Conservation (phyloP, 495 filamentous ascomycete genomes). For the Podospora didyma region DNA sequence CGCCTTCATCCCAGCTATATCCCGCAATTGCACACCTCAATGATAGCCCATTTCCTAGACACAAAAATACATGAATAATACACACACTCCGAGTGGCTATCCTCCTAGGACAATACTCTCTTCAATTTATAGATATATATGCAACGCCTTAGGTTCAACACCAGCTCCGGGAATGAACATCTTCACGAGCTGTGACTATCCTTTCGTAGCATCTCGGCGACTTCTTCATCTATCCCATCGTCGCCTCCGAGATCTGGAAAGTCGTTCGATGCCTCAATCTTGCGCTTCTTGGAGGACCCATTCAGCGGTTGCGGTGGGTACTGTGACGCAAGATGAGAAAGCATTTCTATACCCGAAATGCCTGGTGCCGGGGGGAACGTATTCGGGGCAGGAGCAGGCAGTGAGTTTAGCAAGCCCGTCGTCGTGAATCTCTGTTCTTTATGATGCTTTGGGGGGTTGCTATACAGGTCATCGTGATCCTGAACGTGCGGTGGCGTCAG, state of each 20-base stretch:
- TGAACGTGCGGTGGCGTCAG: conserved; percentile 65
- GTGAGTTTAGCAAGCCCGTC: not conserved
- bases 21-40: too few relatives aligned
- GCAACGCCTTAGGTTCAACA: too few relatives aligned
- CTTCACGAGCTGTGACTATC: conserved; percentile 24
- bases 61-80: too few relatives aligned
- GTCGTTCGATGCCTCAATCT: conserved; percentile 58
- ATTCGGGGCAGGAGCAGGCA: not conserved
- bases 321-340: conserved; percentile 47
- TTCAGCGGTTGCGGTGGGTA: conserved; percentile 43
- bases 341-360: conserved; percentile 37
- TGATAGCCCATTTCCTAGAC: too few relatives aligned
- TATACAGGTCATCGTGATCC: conserved; percentile 22
- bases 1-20: too few relatives aligned
- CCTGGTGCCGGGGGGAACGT: conserved; percentile 40
- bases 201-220: conserved; percentile 71
- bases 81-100: too few relatives aligned
- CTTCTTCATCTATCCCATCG: conserved; percentile 75
- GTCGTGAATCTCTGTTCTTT: conserved; percentile 17
- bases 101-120: too few relatives aligned
- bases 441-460: conserved; percentile 20
- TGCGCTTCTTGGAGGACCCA: conserved; percentile 69
- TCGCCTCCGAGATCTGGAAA: conserved; percentile 66
- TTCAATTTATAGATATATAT: too few relatives aligned
- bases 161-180: not conserved